These are phyloP conservation scores for Typha latifolia DNA, from an alignment of 176 grass and related monocot genomes.

Conservation along the genomic window DNA sequence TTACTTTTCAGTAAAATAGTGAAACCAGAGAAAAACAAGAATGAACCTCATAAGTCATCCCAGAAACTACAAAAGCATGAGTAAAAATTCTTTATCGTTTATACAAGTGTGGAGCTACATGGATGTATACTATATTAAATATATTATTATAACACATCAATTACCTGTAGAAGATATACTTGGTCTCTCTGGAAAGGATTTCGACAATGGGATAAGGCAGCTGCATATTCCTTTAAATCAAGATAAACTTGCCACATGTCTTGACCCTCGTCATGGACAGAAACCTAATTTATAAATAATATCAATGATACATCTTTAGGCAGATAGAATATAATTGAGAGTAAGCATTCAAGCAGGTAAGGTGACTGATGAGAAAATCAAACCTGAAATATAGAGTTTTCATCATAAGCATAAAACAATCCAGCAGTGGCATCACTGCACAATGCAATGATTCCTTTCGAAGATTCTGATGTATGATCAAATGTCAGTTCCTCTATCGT, in stretches of 20 bases:
- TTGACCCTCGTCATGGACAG: slow-evolving; percentile 69
- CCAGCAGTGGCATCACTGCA: slow-evolving; percentile 85
- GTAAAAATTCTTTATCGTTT: no score
- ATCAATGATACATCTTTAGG: neutral
- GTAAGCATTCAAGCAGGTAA: neutral
- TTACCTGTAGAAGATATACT: slow-evolving; percentile 85
- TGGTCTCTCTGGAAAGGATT: slow-evolving; percentile 74
- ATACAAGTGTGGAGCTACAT: neutral
- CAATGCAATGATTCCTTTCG: slow-evolving; percentile 81
- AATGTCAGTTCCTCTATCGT: slow-evolving; percentile 77
- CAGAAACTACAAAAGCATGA: neutral
- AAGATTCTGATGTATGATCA: slow-evolving; percentile 55
- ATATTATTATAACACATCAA: neutral
- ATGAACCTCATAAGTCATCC: slow-evolving; percentile 9
- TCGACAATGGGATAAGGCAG: slow-evolving; percentile 70
- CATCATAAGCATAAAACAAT: slow-evolving; percentile 89
- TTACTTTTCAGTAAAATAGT: neutral
- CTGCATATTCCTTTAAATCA: slow-evolving; percentile 75
- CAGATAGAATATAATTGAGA: neutral
- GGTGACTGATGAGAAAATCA: slow-evolving; percentile 3
- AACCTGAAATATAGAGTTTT: slow-evolving; percentile 97
- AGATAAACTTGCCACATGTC: slow-evolving; percentile 99
- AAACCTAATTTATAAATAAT: slow-evolving; percentile 36
- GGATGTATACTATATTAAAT: neutral
- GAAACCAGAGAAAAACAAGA: slow-evolving; percentile 10